Evolutionary conservation across 139 green algal genomes (phyloP), one percentile per base, ranked within the genome.

Genomic region (Spirogloea muscicola): DNA sequence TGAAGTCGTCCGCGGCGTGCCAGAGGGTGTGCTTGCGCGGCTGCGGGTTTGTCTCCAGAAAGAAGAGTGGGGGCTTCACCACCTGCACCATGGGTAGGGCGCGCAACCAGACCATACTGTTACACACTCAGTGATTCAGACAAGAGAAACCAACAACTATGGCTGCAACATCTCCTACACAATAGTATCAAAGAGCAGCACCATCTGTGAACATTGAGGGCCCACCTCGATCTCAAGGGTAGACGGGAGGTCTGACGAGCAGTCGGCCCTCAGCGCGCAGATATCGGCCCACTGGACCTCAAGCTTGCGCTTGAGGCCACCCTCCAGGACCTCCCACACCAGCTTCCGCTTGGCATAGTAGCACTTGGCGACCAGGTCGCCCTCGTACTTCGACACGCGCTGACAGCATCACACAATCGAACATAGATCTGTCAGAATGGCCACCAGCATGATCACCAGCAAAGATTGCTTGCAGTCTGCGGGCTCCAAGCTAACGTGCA

Each of bases 341-440:
- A 84, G 77, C 63, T 84, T 84, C 21, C 51, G 31, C 77, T 84
- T 84, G 6, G 78, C 78, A 59, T 68, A 84, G 44, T 84, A 84
- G 44, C 67, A 86, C 78, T 84, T 84, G 27, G 76, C 63, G 34
- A 86, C 76, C 29, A 84, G 49, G 31, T 85, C 78, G 37, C 78
- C 78, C 34, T 86, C 78, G 67, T 84, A 63, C 10, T 40, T 40
- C 5, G 46, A 31, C 25, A 21, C 36, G 25, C 55, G 34, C 62
- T 72, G 42, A 13, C 58, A 78, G 48, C 0, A 7, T 6, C 3
- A 1, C 29, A 63, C 7, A 58, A 29, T 21, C 46, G 21, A n/a
- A n/a, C n/a, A n/a, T n/a, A n/a, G n/a, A n/a, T n/a, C n/a, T n/a
- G n/a, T n/a, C n/a, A n/a, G n/a, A n/a, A n/a, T n/a, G n/a, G n/a